Evolutionary conservation across 495 filamentous ascomycete genomes (phyloP), one percentile per base, ranked within the genome.

Genomic region (Penicillium samsonianum): DNA sequence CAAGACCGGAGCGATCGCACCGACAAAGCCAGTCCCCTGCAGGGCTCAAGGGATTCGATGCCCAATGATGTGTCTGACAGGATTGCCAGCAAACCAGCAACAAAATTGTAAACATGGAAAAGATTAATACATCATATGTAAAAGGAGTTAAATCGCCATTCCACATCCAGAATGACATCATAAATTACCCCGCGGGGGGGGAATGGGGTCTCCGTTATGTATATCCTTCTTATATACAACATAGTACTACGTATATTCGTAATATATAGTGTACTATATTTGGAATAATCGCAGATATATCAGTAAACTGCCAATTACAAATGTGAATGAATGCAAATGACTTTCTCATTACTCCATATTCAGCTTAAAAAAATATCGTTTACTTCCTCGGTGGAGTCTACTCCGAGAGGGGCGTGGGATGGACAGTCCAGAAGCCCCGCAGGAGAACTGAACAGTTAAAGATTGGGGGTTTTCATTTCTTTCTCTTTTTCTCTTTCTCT

Each of bases 341-440:
- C 14, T n/a, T n/a, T 5, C 5, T 16, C 16, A 16, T 35, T 16
- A 35, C 12, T 5, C 11, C 5, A 35, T 35, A 12, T 31, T 31
- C 30, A 9, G 2, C 10, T 12, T 31, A 14, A 1, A 16, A 7
- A 0, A 28, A 5, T 44, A 38, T 49, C 50, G 47, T 59, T 47
- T 45, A n/a, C 20, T n/a, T n/a, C n/a, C 53, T 53, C 62, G 65
- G 65, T 67, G 65, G 65, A 53, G 65, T 55, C 59, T 61, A 28
- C 57, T 67, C 65, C 62, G 62, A 53, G 55, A 28, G 57, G 58
- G 42, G 56, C 53, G 56, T 55, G 53, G 63, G 57, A 58, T 55
- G 60, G 33, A 51, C 35, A 28, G 22, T 40, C 31, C 44, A 22
- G 19, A 42, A 50, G 25, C 59, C 58, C 63, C 63, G 50, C 58